Evolutionary conservation across 2,329 filamentous ascomycete species (phyloP).

Genomic region (Fusarium euwallaceae): DNA sequence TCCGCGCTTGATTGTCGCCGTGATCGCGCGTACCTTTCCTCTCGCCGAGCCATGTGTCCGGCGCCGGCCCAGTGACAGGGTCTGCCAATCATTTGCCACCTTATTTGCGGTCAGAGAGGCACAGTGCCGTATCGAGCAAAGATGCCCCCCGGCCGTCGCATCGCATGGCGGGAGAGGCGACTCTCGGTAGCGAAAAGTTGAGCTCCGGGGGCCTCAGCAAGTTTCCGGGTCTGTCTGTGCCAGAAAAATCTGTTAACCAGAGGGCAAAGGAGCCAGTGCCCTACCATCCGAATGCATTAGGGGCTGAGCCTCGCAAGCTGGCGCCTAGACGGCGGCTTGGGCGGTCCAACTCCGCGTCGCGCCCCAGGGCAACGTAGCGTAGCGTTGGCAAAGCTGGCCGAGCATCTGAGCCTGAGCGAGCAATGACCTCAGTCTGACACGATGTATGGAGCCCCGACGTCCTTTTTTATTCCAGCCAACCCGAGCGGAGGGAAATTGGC

Average conservation of each 20-base stretch:
- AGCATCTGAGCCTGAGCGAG: slow-evolving; percentile 38
- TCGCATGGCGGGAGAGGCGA: slow-evolving; percentile 9
- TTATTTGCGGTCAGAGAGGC: slow-evolving; percentile 10
- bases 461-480: slow-evolving; percentile 32
- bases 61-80: slow-evolving; percentile 34
- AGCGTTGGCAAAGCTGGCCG: slow-evolving; percentile 25
- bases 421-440: slow-evolving; percentile 47
- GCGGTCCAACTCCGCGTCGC: slow-evolving; percentile 19
- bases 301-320: slow-evolving; percentile 22
- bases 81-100: slow-evolving; percentile 37
- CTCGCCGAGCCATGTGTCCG: slow-evolving; percentile 44
- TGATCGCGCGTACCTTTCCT: slow-evolving; percentile 24
- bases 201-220: slow-evolving; percentile 16
- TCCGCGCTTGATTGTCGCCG: slow-evolving; percentile 3
- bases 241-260: slow-evolving; percentile 14
- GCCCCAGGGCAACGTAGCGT: slow-evolving; percentile 18
- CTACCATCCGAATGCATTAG: slow-evolving; percentile 16
- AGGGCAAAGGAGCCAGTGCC: not conserved
- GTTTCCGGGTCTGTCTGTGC: not conserved
- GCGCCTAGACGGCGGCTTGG: slow-evolving; percentile 15
- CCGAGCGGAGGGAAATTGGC: slow-evolving; percentile 35
- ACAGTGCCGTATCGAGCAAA: slow-evolving; percentile 1
- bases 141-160: slow-evolving; percentile 12
- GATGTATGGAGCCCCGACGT: slow-evolving; percentile 39
- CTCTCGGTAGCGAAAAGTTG: slow-evolving; percentile 18